Conservation (phyloP, 768 basidiomycete species). For the Clitopilus hobsonii region DNA sequence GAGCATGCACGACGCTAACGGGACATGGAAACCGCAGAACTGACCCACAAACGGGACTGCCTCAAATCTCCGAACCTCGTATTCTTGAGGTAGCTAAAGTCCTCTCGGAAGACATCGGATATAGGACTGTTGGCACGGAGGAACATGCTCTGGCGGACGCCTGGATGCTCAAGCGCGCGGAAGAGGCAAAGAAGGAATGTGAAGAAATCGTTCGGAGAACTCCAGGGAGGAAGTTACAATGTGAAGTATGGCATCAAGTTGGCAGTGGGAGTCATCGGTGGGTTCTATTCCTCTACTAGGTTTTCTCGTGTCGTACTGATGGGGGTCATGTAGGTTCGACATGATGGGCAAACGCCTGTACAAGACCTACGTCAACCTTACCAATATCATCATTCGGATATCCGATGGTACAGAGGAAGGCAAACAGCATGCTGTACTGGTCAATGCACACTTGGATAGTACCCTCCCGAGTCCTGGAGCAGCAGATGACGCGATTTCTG, state of each 20-base stretch:
- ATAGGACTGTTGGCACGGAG: constrained; percentile 83
- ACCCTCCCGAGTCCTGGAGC: constrained; percentile 88
- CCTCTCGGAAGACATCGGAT: constrained; percentile 85
- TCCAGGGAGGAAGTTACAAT: constrained; percentile 62
- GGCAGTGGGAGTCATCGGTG: constrained; percentile 87
- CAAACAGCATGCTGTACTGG: constrained; percentile 78
- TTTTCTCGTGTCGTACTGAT: neutral
- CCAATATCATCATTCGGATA: constrained; percentile 84
- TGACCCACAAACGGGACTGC: constrained; percentile 50
- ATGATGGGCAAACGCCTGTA: constrained; percentile 84
- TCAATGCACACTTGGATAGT: constrained; percentile 88
- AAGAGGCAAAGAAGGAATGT: constrained; percentile 58
- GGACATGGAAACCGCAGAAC: constrained; percentile 19
- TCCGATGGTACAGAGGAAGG: constrained; percentile 69
- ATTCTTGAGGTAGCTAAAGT: constrained; percentile 61
- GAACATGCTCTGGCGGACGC: constrained; percentile 84
- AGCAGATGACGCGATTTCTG: constrained; percentile 82
- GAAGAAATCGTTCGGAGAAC: constrained; percentile 37
- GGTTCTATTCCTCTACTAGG: constrained; percentile 17
- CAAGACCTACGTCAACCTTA: constrained; percentile 83
- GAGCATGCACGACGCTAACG: neutral
- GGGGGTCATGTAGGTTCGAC: constrained; percentile 60
- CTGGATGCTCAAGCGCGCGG: constrained; percentile 73
- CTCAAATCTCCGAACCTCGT: constrained; percentile 68
- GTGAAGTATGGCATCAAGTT: constrained; percentile 88